A percentile compares a stretch with the other conserved stretches of the same genome.
Evolutionary conservation across 345 rosid species (phyloP).

Genomic region (Balakata baccata): DNA sequence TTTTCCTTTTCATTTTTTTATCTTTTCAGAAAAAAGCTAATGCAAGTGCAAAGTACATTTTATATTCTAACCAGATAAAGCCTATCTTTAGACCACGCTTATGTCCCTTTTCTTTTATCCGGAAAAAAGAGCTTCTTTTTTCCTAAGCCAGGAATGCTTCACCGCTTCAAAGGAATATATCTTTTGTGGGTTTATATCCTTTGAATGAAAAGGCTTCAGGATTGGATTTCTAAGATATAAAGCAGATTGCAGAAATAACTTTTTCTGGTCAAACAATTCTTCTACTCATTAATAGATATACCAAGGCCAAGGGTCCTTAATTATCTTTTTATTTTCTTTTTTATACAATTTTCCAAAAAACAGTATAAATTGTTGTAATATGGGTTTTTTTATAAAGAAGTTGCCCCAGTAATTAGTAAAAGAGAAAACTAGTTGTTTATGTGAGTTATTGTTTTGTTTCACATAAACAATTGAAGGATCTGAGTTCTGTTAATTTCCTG

Average conservation of each 20-base stretch:
- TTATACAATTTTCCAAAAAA: not conserved
- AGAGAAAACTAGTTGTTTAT: not conserved
- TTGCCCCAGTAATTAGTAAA: not conserved
- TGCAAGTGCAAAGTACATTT: not conserved
- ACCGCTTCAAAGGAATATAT: not conserved
- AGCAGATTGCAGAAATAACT: not conserved
- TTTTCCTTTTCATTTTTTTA: no score
- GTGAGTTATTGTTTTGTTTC: not conserved
- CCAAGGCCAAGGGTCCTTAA: no score
- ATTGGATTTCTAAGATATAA: not conserved
- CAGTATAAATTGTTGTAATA: not conserved
- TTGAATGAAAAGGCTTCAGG: not conserved
- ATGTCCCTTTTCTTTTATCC: not conserved
- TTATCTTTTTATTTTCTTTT: not conserved
- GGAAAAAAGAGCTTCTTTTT: not conserved
- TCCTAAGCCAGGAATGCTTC: slow-evolving; percentile 1
- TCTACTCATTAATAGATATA: no score
- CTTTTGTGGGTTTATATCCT: not conserved
- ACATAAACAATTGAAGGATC: not conserved
- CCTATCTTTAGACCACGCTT: slow-evolving; percentile 3
- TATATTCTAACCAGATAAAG: not conserved
- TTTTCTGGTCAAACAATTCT: no score
- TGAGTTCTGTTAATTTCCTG: no score
- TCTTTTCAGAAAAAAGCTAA: not conserved
- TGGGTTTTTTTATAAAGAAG: not conserved